Conservation (phyloP, 345 rosid species). For the Hibiscus mutabilis region DNA sequence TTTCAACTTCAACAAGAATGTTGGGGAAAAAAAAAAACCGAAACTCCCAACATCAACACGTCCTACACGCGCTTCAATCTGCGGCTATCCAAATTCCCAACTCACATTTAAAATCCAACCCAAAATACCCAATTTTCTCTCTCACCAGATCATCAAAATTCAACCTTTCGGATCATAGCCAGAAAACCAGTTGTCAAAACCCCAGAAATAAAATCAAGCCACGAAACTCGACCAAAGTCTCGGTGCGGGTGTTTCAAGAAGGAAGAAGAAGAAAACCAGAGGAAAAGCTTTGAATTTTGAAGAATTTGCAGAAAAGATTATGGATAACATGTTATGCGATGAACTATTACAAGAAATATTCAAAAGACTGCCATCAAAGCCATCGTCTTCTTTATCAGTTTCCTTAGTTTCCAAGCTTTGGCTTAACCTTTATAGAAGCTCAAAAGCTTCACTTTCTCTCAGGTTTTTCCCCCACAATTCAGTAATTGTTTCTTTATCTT, state of each 20-base stretch:
- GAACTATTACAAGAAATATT: conserved; percentile 83
- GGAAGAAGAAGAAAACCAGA: no score
- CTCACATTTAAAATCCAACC: neutral
- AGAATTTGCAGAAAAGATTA: conserved; percentile 11
- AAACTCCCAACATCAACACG: neutral
- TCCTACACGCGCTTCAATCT: conserved; percentile 1
- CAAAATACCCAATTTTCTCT: neutral
- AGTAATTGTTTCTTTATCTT: conserved; percentile 34
- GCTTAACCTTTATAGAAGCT: conserved; percentile 70
- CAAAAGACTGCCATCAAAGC: conserved; percentile 33
- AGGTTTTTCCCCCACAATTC: conserved; percentile 28
- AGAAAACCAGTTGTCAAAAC: neutral
- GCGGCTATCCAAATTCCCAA: neutral
- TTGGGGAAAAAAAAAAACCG: no score
- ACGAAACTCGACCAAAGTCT: neutral
- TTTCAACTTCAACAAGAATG: neutral
- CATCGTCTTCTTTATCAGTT: conserved; percentile 35
- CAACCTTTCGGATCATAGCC: neutral
- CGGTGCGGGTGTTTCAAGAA: neutral
- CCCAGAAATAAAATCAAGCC: neutral
- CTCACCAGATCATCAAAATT: conserved; percentile 2
- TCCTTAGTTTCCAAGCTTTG: conserved; percentile 82
- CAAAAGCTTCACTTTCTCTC: conserved; percentile 62
- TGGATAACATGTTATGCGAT: conserved; percentile 62
- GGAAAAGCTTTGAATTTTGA: neutral